Conservation (phyloP, 352 stramenopile species). For the Phytophthora pini region DNA sequence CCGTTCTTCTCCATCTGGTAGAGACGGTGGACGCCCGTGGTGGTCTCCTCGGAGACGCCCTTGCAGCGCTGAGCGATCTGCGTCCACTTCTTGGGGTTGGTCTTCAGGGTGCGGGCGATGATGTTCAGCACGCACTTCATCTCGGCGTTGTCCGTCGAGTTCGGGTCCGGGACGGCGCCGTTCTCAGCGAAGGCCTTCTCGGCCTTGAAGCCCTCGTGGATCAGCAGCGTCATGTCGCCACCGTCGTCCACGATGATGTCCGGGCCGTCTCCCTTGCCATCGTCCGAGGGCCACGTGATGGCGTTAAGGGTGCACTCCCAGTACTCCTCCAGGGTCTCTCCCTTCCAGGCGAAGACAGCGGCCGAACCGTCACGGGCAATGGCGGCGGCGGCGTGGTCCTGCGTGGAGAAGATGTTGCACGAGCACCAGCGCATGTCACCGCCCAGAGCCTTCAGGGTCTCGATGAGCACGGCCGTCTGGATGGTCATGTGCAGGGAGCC, state of each 20-base stretch:
- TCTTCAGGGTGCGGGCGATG: conserved; percentile 94
- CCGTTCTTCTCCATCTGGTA: conserved; percentile 99
- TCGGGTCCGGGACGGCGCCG: conserved; percentile 94
- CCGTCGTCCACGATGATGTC: conserved; percentile 99
- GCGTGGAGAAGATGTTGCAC: conserved; percentile 99
- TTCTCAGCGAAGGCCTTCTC: conserved; percentile 95
- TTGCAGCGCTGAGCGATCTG: conserved; percentile 95
- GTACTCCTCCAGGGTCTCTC: conserved; percentile 98
- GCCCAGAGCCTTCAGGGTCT: conserved; percentile 97
- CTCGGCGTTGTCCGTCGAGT: conserved; percentile 96
- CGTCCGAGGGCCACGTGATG: conserved; percentile 96
- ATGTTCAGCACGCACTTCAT: conserved; percentile 99
- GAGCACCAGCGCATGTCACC: conserved; percentile 98
- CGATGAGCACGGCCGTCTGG: conserved; percentile 99
- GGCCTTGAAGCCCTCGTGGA: conserved; percentile 98
- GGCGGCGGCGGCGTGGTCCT: conserved; percentile 97
- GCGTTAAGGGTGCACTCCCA: conserved; percentile 99
- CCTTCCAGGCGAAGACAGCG: conserved; percentile 99
- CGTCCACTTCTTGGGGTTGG: conserved; percentile 97
- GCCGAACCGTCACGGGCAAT: conserved; percentile 96
- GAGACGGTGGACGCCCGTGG: conserved; percentile 97
- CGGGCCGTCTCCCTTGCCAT: conserved; percentile 96
- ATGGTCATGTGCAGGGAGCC: conserved; percentile 99
- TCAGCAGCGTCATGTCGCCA: conserved; percentile 99
- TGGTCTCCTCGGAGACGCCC: conserved; percentile 99